Percentiles rank a stretch among this genome's conserved stretches.
Conservation (phyloP, 257 asterid species). For the Scutellaria galericulata region DNA sequence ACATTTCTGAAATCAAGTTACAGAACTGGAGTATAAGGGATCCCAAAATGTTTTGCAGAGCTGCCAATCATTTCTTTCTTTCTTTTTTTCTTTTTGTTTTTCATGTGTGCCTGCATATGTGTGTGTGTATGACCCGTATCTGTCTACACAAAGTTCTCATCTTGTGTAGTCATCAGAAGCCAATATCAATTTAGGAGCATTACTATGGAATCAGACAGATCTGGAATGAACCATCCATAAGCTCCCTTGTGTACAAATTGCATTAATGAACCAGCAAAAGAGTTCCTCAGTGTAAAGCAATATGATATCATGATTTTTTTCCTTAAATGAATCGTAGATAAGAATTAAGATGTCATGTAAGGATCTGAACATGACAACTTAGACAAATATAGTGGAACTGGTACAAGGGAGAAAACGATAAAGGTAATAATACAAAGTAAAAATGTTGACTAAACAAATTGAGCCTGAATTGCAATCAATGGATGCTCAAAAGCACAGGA, state of each 20-base stretch:
- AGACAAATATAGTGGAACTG: conserved; percentile 19
- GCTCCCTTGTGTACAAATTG: conserved; percentile 54
- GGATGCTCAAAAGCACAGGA: conserved; percentile 7
- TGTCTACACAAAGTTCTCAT: conserved; percentile 90
- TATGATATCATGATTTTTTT: conserved; percentile 10
- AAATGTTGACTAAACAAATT: neutral
- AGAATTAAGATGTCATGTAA: conserved; percentile 28
- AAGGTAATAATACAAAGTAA: neutral
- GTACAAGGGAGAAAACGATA: neutral
- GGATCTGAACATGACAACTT: conserved; percentile 18
- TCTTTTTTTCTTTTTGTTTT: too few species aligned
- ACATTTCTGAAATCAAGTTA: conserved; percentile 16
- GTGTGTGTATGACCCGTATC: conserved; percentile 85
- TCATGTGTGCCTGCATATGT: too few species aligned
- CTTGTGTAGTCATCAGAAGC: conserved; percentile 98
- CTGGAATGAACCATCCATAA: conserved; percentile 65
- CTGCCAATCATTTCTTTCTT: conserved; percentile 5
- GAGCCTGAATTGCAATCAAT: conserved; percentile 13
- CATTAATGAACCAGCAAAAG: conserved; percentile 23
- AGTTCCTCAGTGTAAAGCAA: conserved; percentile 15
- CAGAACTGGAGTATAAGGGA: neutral
- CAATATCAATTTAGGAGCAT: conserved; percentile 78
- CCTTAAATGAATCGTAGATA: conserved; percentile 6
- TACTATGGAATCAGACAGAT: conserved; percentile 60
- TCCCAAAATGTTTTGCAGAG: conserved; percentile 23